These are phyloP conservation scores for Vigna nakashimae DNA, from an alignment of 306 rosid genomes.

Conservation along the genomic window DNA sequence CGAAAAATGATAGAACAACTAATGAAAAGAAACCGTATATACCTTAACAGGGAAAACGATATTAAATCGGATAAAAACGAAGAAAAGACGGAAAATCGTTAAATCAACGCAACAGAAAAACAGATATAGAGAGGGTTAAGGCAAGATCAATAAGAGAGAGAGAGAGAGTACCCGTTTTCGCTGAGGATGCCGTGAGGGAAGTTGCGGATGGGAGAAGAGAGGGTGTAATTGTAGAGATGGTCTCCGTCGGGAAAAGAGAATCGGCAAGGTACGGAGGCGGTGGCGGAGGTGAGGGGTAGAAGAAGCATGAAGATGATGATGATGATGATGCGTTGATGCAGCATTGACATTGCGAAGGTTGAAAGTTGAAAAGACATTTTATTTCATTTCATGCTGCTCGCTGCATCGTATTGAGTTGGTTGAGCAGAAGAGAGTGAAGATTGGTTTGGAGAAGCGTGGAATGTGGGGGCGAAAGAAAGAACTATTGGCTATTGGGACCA, in stretches of 20 bases:
- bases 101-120: conserved; percentile 4
- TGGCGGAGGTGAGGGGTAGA: conserved; percentile 36
- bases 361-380: conserved; percentile 7
- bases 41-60: neutral
- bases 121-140: neutral
- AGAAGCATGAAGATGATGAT: conserved; percentile 54
- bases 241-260: conserved; percentile 53
- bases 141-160: conserved; percentile 34
- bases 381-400: conserved; percentile 33
- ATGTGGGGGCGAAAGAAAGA: neutral
- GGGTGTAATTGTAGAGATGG: conserved; percentile 73
- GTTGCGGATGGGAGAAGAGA: conserved; percentile 69
- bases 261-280: conserved; percentile 50
- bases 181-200: conserved; percentile 90
- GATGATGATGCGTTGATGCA: conserved; percentile 35
- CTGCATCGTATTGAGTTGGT: no score
- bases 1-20: neutral
- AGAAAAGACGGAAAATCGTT: neutral
- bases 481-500: no score
- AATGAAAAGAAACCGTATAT: neutral
- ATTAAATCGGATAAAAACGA: neutral
- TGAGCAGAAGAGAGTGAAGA: neutral
- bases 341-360: conserved; percentile 49
- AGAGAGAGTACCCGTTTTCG: conserved; percentile 81
- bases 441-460: neutral